A percentile compares a stretch with the other conserved stretches of the same genome.
Evolutionary conservation across 805 yeast genomes (phyloP).

Genomic region (Ogataea nitratoaversa): DNA sequence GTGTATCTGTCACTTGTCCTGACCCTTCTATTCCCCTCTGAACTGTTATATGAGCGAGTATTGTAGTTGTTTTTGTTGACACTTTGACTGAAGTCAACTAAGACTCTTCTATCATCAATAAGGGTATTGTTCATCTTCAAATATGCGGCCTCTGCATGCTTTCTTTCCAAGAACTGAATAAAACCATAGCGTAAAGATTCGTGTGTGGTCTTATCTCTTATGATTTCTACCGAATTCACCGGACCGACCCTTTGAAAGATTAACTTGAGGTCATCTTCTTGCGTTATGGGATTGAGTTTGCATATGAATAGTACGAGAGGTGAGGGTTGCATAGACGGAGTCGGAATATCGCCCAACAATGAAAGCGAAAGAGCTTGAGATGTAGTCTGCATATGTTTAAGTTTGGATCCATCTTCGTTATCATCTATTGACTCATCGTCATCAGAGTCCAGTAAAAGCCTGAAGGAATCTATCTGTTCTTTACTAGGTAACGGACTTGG

Average conservation of each 20-base stretch:
- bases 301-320: slow-evolving; percentile 62
- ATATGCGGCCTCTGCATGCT: slow-evolving; percentile 59
- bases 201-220: slow-evolving; percentile 44
- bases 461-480: slow-evolving; percentile 30
- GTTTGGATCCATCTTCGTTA: slow-evolving; percentile 8
- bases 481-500: slow-evolving; percentile 35
- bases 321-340: slow-evolving; percentile 54
- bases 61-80: slow-evolving; percentile 18
- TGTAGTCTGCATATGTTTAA: slow-evolving; percentile 32
- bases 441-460: slow-evolving; percentile 22
- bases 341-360: slow-evolving; percentile 58
- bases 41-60: not conserved
- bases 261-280: slow-evolving; percentile 48
- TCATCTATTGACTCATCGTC: slow-evolving; percentile 18
- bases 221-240: slow-evolving; percentile 47
- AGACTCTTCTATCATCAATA: slow-evolving; percentile 60
- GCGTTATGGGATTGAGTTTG: slow-evolving; percentile 58
- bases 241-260: slow-evolving; percentile 63
- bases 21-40: not conserved
- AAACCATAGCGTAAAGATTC: slow-evolving; percentile 60
- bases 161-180: slow-evolving; percentile 46
- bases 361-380: slow-evolving; percentile 60
- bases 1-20: slow-evolving; percentile 2
- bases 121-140: slow-evolving; percentile 56
- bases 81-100: slow-evolving; percentile 67